Evolutionary conservation across 345 rosid species (phyloP), one percentile per base, ranked within the genome.

Genomic region (Boechera divaricarpa): DNA sequence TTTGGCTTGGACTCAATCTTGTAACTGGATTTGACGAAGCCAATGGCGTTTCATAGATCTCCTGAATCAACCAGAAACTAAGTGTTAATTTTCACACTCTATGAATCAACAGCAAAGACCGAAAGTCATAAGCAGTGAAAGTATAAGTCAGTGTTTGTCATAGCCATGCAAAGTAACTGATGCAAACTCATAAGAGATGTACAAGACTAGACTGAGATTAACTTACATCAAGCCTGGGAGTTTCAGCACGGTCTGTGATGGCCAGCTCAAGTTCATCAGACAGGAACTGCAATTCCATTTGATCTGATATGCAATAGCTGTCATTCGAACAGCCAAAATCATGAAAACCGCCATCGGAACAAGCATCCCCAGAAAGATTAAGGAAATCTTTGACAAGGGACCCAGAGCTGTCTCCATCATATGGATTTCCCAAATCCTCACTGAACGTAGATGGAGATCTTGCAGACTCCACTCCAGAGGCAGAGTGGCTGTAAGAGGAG

Each of bases 261-360:
- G 91, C 91, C 48, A 89, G 79, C 80, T 91, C 95, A 72, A 93
- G 96, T 57, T 91, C 91, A 77, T 91, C 92, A 51, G 96, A 89
- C 61, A 93, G 69, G 79, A 86, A 88, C 79, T 93, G 96, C 73
- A 93, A 82, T 54, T 91, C 96, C 77, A 91, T 73, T n/a, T 91
- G 88, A 41, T 89, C 92, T 41, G 88, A 81, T 24, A 91, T 72
- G 67, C 74, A 77, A 29, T 77, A 77, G 80, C 71, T 66, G 28
- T 86, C 90, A 56, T 74, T 80, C 1, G 74, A 77, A 75, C 90
- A 82, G 52, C 69, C 77, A 67, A 84, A 68, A 42, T 78, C 87
- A 72, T 72, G 84, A 81, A 87, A 90, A 72, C 79, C 79, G 32
- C 81, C 84, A 76, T 81, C 85, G n/a, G 87, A 77, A 72, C 83